Base-by-base conservation (phyloP, 345 rosid species). In the Eutrema japonicum region DNA sequence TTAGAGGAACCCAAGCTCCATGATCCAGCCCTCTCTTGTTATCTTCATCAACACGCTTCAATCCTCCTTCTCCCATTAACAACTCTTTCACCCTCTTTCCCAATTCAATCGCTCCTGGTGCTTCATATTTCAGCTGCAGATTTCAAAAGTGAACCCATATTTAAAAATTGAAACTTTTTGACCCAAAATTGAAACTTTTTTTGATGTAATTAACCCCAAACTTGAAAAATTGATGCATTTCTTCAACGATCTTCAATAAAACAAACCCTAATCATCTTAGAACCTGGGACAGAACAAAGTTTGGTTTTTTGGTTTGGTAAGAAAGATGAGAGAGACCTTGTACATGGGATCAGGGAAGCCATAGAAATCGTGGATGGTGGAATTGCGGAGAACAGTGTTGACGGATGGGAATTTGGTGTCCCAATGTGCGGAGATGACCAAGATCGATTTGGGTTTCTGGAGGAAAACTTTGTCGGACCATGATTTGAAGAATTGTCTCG, bases 1-100 rank as follows among this genome's bases (percentile, higher is more conserved):
- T 87, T 12, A 95, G 68, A 4, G 96, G 98, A 68, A 88, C 87
- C 99, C 99, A 95, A 16, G 98, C 94, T 7, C 99, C 99, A 53
- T 95, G 99, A 77, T 95, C 99, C 43, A 95, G 83, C 42, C 99
- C 98, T 3, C 96, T 86, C 33, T 81, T 72, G 36, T 50, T 81
- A 57, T 92, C 98, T 79, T 83, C 94, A 37, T 80, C 57, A 6
- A 92, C 94, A 4, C 70, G 84, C 32, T 80, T 65, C 77, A 88
- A 74, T 10, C 90, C 80, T 1, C 90, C 80, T 2, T n/a, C 76
- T 42, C 50, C 68, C 63, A 73, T 51, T 3, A 95, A 77, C 81
- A 95, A 64, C 58, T 92, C 87, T 79, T 84, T 95, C 22, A 95
- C 98, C 72, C 83, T 85, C 69, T 82, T 85, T 0, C 90, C 99